These are phyloP conservation scores for Leucocoprinus leucothites DNA, from an alignment of 768 basidiomycete species.

Conservation along the genomic window DNA sequence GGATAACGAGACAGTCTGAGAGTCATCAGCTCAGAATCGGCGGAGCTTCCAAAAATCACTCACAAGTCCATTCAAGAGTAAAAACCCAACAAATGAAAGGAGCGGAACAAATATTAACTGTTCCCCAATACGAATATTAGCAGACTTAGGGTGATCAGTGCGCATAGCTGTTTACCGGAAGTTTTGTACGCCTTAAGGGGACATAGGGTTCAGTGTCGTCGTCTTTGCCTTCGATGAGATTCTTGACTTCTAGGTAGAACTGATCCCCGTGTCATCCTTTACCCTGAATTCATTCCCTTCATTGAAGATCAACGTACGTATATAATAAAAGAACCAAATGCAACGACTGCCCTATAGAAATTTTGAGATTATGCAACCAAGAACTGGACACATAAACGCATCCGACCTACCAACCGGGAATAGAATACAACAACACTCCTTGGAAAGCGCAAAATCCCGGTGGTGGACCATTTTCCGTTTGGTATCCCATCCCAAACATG, in stretches of 20 bases:
- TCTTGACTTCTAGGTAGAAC: slow-evolving; percentile 5
- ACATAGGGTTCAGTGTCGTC: background rate
- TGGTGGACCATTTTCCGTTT: slow-evolving; percentile 1
- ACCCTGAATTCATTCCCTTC: background rate
- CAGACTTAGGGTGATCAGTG: background rate
- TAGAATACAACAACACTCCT: slow-evolving; percentile 8
- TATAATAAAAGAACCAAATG: slow-evolving; percentile 7
- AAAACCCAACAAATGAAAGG: slow-evolving; percentile 1
- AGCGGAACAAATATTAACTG: slow-evolving; percentile 3
- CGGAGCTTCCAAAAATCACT: background rate
- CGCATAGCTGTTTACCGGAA: background rate
- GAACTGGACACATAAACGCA: background rate
- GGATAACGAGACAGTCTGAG: background rate
- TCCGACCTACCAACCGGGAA: slow-evolving; percentile 7
- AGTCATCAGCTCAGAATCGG: no score
- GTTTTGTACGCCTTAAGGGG: background rate
- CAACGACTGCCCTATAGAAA: background rate
- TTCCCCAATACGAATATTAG: background rate
- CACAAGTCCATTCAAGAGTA: slow-evolving; percentile 7
- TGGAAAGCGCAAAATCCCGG: slow-evolving; percentile 1
- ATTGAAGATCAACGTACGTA: background rate
- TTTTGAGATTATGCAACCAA: background rate
- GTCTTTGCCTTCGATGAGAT: background rate
- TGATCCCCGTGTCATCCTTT: background rate
- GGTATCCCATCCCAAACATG: slow-evolving; percentile 6